Conservation (phyloP, 495 filamentous ascomycete genomes). For the Parathielavia hyrcaniae region DNA sequence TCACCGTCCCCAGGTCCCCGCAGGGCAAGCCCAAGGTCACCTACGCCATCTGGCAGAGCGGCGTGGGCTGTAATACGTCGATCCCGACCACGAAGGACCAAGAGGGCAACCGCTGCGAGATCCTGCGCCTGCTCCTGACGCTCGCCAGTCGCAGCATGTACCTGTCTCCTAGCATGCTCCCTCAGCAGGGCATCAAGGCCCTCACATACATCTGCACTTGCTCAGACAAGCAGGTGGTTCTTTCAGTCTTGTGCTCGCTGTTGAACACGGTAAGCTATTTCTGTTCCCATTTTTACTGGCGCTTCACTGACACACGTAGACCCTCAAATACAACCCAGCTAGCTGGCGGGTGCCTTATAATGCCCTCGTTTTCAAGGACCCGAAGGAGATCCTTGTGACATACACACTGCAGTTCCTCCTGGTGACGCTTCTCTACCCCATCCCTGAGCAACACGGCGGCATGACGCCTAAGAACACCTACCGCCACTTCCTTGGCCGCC, state of each 20-base stretch:
- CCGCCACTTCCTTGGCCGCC: conserved; percentile 80
- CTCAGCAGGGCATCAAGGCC: conserved; percentile 77
- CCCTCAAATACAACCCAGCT: conserved; percentile 93
- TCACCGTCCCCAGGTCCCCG: conserved; percentile 65
- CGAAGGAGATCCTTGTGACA: conserved; percentile 85
- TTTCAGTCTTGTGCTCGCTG: conserved; percentile 84
- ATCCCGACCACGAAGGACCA: conserved; percentile 83
- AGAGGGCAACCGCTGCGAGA: conserved; percentile 87
- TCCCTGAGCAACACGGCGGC: conserved; percentile 65
- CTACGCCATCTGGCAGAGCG: conserved; percentile 96
- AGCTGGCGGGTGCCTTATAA: conserved; percentile 94
- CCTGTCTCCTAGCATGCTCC: conserved; percentile 73
- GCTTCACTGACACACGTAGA: conserved; percentile 46
- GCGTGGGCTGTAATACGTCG: conserved; percentile 87
- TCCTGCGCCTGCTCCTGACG: conserved; percentile 78
- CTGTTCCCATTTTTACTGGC: background rate
- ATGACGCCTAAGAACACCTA: conserved; percentile 74
- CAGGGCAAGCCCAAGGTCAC: conserved; percentile 74
- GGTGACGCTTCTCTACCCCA: conserved; percentile 79
- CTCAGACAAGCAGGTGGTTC: conserved; percentile 82
- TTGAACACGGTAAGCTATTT: conserved; percentile 76
- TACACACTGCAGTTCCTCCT: conserved; percentile 91
- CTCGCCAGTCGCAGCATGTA: conserved; percentile 90
- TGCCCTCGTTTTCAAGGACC: conserved; percentile 86
- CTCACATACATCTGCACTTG: conserved; percentile 83